phyloP scores from a whole-genome alignment of 169 alveolate genomes.

The Cryptosporidium meleagridis region DNA sequence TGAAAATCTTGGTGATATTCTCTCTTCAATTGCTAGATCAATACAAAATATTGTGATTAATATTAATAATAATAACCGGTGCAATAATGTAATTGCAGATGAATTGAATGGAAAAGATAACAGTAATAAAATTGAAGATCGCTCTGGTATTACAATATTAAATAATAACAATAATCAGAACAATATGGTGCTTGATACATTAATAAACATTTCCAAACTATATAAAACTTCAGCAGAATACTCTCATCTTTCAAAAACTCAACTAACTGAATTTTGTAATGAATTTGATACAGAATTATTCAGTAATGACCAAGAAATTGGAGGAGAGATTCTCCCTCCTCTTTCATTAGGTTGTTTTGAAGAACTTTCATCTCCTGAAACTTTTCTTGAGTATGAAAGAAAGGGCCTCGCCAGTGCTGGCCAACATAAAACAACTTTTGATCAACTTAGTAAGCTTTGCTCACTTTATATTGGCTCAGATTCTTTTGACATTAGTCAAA shows the following conservation, averaged over 20 bases:
- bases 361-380: conserved; percentile 63
- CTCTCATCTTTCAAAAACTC: conserved; percentile 17
- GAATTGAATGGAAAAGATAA: neutral
- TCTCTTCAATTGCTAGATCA: conserved; percentile 51
- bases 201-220: conserved; percentile 35
- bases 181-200: neutral
- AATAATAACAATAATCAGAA: neutral
- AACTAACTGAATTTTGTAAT: neutral
- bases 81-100: neutral
- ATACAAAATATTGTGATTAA: conserved; percentile 13
- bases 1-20: conserved; percentile 24
- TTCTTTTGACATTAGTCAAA: neutral
- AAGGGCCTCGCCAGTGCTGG: neutral
- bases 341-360: conserved; percentile 52
- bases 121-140: neutral
- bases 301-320: neutral
- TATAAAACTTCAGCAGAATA: conserved; percentile 64
- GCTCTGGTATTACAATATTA: neutral
- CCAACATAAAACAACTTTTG: neutral
- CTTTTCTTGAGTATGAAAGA: conserved; percentile 34
- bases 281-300: conserved; percentile 27
- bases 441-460: conserved; percentile 1
- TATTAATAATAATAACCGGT: neutral
- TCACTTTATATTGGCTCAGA: conserved; percentile 27
- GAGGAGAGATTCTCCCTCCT: conserved; percentile 55